Evolutionary conservation across 1,284 basidiomycete species (phyloP).

Genomic region (Pholiota adiposa): DNA sequence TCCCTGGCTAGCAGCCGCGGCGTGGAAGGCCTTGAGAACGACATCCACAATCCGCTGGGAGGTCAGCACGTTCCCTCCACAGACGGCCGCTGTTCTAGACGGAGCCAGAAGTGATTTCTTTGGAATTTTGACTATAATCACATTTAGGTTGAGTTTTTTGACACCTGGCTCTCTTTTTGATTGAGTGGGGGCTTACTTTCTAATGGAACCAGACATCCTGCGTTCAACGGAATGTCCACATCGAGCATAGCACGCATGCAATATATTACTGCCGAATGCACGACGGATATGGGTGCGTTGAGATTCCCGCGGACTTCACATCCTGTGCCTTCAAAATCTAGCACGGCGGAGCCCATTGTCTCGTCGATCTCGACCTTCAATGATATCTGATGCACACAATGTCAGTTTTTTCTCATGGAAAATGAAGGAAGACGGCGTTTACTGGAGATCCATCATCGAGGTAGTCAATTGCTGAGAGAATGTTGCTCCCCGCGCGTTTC

Average conservation of each 20-base stretch:
- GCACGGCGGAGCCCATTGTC: constrained; percentile 76
- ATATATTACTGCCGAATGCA: constrained; percentile 94
- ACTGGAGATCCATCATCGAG: constrained; percentile 90
- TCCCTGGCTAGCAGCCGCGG: constrained; percentile 93
- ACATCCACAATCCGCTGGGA: constrained; percentile 96
- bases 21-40: constrained; percentile 91
- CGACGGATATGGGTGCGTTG: constrained; percentile 88
- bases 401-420: not conserved
- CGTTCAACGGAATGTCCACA: constrained; percentile 92
- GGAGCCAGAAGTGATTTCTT: constrained; percentile 81
- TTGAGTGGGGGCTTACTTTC: constrained; percentile 52
- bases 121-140: constrained; percentile 74
- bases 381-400: constrained; percentile 57
- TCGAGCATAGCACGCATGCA: constrained; percentile 94
- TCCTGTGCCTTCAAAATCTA: constrained; percentile 93
- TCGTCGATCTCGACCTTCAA: constrained; percentile 84
- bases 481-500: constrained; percentile 64
- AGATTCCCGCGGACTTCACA: constrained; percentile 90
- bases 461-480: constrained; percentile 77
- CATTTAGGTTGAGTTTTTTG: not conserved
- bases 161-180: not conserved
- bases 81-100: constrained; percentile 87
- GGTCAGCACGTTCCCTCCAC: constrained; percentile 92
- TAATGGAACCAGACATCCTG: constrained; percentile 86
- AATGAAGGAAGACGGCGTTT: constrained; percentile 9